Conservation (phyloP, 192 early-diverging fungal species). For the Coemansia sp. region DNA sequence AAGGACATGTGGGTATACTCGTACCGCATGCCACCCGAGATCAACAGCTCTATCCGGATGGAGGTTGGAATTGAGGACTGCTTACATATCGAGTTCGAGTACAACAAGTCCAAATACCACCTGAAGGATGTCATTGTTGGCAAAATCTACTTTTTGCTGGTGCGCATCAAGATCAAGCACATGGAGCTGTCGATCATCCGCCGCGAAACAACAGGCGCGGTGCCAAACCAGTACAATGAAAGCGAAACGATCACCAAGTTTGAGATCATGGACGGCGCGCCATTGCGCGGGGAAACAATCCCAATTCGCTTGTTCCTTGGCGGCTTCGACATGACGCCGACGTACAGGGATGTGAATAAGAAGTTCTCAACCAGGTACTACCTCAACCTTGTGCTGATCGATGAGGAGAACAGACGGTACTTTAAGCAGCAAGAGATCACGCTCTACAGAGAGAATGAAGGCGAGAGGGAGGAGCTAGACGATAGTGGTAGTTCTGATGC, state of each 20-base stretch:
- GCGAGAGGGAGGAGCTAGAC: conserved; percentile 14
- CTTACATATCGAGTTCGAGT: conserved; percentile 99
- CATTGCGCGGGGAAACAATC: conserved; percentile 92
- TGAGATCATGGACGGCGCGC: conserved; percentile 99
- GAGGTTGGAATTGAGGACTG: conserved; percentile 99
- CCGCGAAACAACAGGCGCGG: conserved; percentile 94
- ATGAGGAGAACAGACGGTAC: conserved; percentile 98
- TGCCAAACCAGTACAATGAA: conserved; percentile 98
- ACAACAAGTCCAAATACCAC: conserved; percentile 98
- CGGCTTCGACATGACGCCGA: conserved; percentile 98
- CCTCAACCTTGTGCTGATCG: conserved; percentile 95
- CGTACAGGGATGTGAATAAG: conserved; percentile 98
- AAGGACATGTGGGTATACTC: conserved; percentile 99
- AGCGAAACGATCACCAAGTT: conserved; percentile 99
- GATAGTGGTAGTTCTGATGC: background rate
- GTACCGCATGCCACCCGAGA: conserved; percentile 83
- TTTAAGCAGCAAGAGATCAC: conserved; percentile 99
- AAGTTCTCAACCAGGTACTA: conserved; percentile 99
- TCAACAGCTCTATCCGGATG: conserved; percentile 98
- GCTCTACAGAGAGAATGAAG: conserved; percentile 65
- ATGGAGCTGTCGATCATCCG: conserved; percentile 99
- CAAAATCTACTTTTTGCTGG: conserved; percentile 98
- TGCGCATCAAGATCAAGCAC: conserved; percentile 99
- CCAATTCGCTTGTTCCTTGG: conserved; percentile 96
- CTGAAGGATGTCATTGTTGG: conserved; percentile 99